Base-by-base conservation (phyloP, 495 filamentous ascomycete species). In the Halenospora varia region DNA sequence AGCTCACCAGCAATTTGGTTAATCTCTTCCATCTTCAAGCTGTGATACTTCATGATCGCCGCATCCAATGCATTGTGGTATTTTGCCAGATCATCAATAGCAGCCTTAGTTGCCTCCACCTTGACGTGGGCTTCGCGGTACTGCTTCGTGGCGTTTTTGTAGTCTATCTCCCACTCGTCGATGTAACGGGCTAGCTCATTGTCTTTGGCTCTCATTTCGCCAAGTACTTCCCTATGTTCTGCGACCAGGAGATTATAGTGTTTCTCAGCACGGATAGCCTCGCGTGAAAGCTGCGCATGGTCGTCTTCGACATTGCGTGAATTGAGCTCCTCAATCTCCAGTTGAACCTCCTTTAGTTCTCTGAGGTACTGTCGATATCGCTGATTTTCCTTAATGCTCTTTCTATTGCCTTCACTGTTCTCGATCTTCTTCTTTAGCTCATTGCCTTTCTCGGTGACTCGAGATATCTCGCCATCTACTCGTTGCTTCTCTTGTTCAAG, bases 21-120 rank as follows among this genome's bases (percentile, higher is more conserved):
- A 72, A 99, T 96, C 66, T 97, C 93, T 67, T 93, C 92, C 94
- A 99, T 99, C 76, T 97, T 99, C 54, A 95, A 71, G 19, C 83
- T 80, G 71, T 99, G 94, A 67, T 91, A 97, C 62, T 85, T 87
- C 92, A 99, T 97, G 70, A 99, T 94, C 53, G 95, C 94, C 61
- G 92, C 88, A 71, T 96, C 93, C 24, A 99, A 77, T 11, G 93
- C 93, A 1, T 76, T 74, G 11, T 78, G 80, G 63, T 94, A 97
- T 23, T 88, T 85, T 8, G 80, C 88, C 25, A 99, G 76, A 67
- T 99, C 94, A 56, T 94, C 91, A 39, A 94, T 87, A 10, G 89
- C 93, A 0, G 90, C 92, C 69, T 93, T 96, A 25, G 91, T 96
- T 0, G 90, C 92, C 69, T 95, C 89, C 1, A 96, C 90, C 60